Conservation (phyloP, 2,329 filamentous ascomycete genomes). For the Cladosporium halotolerans region DNA sequence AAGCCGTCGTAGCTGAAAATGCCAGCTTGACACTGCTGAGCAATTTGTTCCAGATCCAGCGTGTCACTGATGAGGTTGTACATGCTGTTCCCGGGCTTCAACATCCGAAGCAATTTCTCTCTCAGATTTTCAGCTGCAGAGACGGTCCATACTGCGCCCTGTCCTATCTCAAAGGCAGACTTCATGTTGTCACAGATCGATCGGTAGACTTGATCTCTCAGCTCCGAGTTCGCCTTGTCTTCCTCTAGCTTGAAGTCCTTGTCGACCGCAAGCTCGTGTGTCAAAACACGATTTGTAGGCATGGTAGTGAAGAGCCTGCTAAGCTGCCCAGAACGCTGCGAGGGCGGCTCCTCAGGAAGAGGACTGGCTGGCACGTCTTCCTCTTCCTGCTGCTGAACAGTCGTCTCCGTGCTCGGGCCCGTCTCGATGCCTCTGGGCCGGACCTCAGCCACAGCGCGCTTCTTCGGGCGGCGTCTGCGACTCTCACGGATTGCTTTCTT, state of each 20-base stretch:
- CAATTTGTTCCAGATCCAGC: conserved; percentile 65
- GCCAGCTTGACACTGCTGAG: conserved; percentile 61
- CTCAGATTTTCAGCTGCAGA: conserved; percentile 65
- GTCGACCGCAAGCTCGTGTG: conserved; percentile 75
- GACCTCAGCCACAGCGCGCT: conserved; percentile 63
- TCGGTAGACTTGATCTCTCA: conserved; percentile 55
- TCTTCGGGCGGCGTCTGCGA: conserved; percentile 56
- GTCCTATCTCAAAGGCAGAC: conserved; percentile 55
- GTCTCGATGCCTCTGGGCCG: conserved; percentile 55
- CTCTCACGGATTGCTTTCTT: conserved; percentile 68
- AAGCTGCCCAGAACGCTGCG: conserved; percentile 36
- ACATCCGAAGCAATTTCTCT: conserved; percentile 64
- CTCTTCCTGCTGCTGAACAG: conserved; percentile 17
- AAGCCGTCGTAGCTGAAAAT: conserved; percentile 77
- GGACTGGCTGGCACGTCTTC: conserved; percentile 15
- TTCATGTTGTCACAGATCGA: conserved; percentile 57
- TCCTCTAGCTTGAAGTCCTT: conserved; percentile 66
- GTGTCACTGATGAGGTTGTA: conserved; percentile 69
- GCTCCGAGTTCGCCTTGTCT: conserved; percentile 46
- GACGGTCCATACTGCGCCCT: conserved; percentile 61
- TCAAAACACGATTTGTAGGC: conserved; percentile 66
- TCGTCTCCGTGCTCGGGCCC: conserved; percentile 13
- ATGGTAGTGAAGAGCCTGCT: conserved; percentile 54
- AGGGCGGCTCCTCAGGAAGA: conserved; percentile 20
- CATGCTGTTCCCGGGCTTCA: conserved; percentile 66